phyloP scores from a whole-genome alignment of 2,329 filamentous ascomycete genomes.

The Aspergillus proliferans region DNA sequence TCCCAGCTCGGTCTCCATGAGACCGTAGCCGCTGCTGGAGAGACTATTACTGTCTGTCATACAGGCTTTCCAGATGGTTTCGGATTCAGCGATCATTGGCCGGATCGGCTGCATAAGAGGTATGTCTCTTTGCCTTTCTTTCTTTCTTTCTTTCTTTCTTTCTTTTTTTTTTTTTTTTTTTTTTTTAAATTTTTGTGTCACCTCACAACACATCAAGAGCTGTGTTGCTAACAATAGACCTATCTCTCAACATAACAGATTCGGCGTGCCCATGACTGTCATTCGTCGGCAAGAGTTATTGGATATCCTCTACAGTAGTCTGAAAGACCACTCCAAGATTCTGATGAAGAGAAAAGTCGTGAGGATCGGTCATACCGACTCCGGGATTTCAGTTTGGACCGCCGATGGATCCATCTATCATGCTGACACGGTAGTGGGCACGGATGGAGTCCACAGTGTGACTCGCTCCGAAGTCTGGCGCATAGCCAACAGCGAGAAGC shows the following conservation, averaged over 20 bases:
- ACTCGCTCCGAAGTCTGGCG: conserved; percentile 29
- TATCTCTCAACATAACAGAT: not conserved
- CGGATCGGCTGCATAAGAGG: not conserved
- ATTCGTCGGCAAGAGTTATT: conserved; percentile 35
- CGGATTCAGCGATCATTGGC: not conserved
- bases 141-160: not conserved
- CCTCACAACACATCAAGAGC: too few relatives aligned
- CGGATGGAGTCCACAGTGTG: conserved; percentile 39
- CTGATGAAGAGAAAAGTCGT: conserved; percentile 19
- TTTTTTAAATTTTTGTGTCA: not conserved
- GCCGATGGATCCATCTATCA: conserved; percentile 28
- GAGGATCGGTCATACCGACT: conserved; percentile 7
- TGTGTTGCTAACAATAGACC: too few relatives aligned
- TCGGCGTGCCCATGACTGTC: conserved; percentile 12
- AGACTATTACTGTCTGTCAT: not conserved
- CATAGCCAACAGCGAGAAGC: not conserved
- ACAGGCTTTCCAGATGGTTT: not conserved
- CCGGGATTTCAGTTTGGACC: conserved; percentile 24
- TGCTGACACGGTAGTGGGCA: conserved; percentile 36
- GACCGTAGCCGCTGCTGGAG: conserved; percentile 9
- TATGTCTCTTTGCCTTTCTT: not conserved
- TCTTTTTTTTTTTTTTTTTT: not conserved
- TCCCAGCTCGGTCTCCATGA: conserved; percentile 45
- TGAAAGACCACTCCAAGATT: conserved; percentile 25
- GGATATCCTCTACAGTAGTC: conserved; percentile 24